Evolutionary conservation across 2,329 filamentous ascomycete species (phyloP).

Genomic region (Botryotinia globosa): DNA sequence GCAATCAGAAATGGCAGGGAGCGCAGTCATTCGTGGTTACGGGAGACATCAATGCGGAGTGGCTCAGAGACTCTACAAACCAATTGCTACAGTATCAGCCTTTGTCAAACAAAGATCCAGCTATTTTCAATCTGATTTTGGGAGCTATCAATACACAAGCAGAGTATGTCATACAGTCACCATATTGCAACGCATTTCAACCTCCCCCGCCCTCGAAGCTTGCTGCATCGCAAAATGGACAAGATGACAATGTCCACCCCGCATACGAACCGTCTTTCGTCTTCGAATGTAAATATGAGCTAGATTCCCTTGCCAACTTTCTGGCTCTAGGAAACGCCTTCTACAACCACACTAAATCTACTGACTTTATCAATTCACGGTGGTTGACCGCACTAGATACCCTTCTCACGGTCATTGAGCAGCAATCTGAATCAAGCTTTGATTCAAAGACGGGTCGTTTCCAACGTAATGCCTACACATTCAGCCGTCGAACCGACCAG

Average conservation of each 20-base stretch:
- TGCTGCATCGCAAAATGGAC: conserved; percentile 68
- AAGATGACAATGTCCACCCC: conserved; percentile 82
- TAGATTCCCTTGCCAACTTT: conserved; percentile 93
- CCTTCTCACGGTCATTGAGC: conserved; percentile 68
- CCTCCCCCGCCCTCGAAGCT: conserved; percentile 82
- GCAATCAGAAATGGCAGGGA: conserved; percentile 71
- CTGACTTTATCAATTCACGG: conserved; percentile 71
- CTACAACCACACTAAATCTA: conserved; percentile 73
- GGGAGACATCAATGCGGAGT: conserved; percentile 89
- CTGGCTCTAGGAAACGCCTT: conserved; percentile 84
- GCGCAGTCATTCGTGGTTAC: conserved; percentile 92
- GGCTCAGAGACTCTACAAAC: conserved; percentile 90
- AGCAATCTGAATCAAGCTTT: conserved; percentile 82
- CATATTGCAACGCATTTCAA: conserved; percentile 98
- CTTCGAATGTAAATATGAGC: conserved; percentile 98
- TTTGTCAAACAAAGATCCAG: conserved; percentile 76
- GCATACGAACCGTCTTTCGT: conserved; percentile 79
- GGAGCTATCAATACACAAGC: conserved; percentile 95
- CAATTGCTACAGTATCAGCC: conserved; percentile 88
- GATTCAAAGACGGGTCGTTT: conserved; percentile 62
- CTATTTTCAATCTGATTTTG: conserved; percentile 75
- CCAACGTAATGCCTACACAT: conserved; percentile 77
- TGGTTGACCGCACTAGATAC: conserved; percentile 79
- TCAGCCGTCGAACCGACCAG: conserved; percentile 72
- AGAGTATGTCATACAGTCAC: conserved; percentile 89